Evolutionary conservation across 2,329 filamentous ascomycete species (phyloP), one percentile per base, ranked within the genome.

Genomic region (Colletotrichum sp.): DNA sequence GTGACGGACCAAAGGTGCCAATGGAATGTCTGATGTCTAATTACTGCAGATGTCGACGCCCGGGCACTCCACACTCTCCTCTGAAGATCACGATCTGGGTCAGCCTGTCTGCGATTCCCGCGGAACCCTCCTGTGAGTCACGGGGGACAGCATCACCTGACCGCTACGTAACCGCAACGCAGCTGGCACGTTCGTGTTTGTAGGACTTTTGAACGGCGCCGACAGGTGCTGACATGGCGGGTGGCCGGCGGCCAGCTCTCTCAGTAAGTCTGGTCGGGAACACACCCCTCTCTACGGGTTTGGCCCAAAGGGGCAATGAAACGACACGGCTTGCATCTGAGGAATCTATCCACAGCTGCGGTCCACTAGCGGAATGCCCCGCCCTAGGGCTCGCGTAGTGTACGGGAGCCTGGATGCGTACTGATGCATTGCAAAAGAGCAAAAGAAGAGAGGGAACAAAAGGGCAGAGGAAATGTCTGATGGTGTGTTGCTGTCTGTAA

Each of bases 291-390:
- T 73, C 26, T 28, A 52, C 12, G 39, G 36, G 36, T 64, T 72
- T 75, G 55, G 34, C 74, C 70, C 28, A 65, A 73, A 65, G 32
- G 39, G 70, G 74, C 70, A 76, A 74, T 76, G 74, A 68, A 76
- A 76, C 64, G 44, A 68, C 74, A 65, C 59, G 9, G 30, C 70
- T 69, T 49, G 74, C 74, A 13, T 69, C 59, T 72, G 30, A 68
- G 73, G 32, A 59, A 76, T 57, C 39, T 44, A 64, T 49, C 52
- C 21, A 70, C 73, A 73, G 44, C 57, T 26, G 32, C 39, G 69
- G 28, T 32, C 72, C 72, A 75, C 73, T 62, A 39, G 64, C 39
- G 24, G 44, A 49, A 59, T 28, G 70, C 49, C 70, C 74, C 70
- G 59, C 74, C 59, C 70, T 65, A 73, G 74, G 74, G 74, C 49